Evolutionary conservation across 208 protist species (phyloP), one percentile per base, ranked within the genome.

Genomic region (Wallacemonas rigidus): DNA sequence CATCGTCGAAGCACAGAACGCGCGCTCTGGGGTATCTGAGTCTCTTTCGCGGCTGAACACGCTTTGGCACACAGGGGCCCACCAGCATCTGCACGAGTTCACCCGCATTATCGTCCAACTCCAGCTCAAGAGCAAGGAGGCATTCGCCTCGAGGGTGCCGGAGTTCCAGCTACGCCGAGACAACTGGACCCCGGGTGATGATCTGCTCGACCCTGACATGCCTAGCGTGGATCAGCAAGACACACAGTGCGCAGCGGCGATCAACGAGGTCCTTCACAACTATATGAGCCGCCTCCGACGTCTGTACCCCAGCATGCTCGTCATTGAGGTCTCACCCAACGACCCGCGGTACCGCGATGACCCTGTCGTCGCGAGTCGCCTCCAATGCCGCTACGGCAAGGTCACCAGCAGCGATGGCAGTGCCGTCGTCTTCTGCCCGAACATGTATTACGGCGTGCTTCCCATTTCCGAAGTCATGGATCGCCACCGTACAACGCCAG

Each of bases 381-480:
- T 95, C 53, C 75, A 76, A 17, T 97, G 92, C 71, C 92, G 92
- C 1, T 94, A 97, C 74, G 92, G 89, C 15, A 97, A 95, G 74
- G 81, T 93, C 43, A 79, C 82, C 14, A 4, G 74, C 54, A 58
- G 54, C 79, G 55, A 79, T 62, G 77, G 80, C 68, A 40, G 78
- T 2, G 70, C 87, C 12, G 62, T 88, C 15, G 67, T 74, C 45
- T 90, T 93, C 76, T 82, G 77, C 67, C 82, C 88, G 4, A 86
- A 90, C 60, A 67, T 93, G 26, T 88, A 85, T 74, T 90, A 90
- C 77, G 88, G 72, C n/a, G 74, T 91, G 41, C 79, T 93, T 26
- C 83, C 88, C 2, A 74, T 93, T 50, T 72, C 76, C 7, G 78
- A 89, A 57, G 53, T 93, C 2, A 55, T 93, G 36, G 82, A 61